Base-by-base conservation (phyloP, 805 yeast genomes). In the Ogataea wickerhamii region DNA sequence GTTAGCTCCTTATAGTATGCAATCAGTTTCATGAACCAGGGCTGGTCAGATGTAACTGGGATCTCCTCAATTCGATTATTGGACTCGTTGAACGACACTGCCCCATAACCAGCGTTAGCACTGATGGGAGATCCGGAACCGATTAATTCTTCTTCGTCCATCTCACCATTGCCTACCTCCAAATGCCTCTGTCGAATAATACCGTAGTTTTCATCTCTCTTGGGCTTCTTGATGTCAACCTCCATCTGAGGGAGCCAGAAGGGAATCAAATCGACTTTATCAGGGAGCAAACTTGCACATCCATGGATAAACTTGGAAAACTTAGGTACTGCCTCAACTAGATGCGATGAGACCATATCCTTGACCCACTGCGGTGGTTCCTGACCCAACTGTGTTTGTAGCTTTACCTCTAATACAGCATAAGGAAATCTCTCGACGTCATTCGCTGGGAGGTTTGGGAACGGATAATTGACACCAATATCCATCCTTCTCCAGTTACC, bases 291-390 rank as follows among this genome's bases (percentile, higher is more conserved):
- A n/a, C 93, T 73, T 5, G 99, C 96, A 43, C 87, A 80, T 52
- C 99, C 99, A 56, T 93, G 98, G 51, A 93, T 91, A 56, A 93
- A 93, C 63, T 93, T 93, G 38, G 98, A 91, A 63, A 87, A 93
- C 64, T 93, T 93, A 20, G 98, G 98, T 29, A 93, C 96, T 1
- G 97, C 97, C 65, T 93, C 98, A 28, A 93, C 99, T 36, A 93
- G 71, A 63, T 93, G 98, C 20, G 94, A 82, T 0, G 89, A 69
- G 24, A 91, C 89, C 61, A 93, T 74, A 49, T 91, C 96, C 50
- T 93, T 76, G 34, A 93, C 95, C 99, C 99, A 93, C 45, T 76
- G 81, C 7, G 99, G 98, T 20, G 99, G 98, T 63, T 93, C 98
- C 66, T 93, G 99, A 39, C 98, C 98, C 66, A 93, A 57, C 69